These are phyloP conservation scores for Fagus sylvatica DNA, from an alignment of 306 rosid species.

Conservation along the genomic window DNA sequence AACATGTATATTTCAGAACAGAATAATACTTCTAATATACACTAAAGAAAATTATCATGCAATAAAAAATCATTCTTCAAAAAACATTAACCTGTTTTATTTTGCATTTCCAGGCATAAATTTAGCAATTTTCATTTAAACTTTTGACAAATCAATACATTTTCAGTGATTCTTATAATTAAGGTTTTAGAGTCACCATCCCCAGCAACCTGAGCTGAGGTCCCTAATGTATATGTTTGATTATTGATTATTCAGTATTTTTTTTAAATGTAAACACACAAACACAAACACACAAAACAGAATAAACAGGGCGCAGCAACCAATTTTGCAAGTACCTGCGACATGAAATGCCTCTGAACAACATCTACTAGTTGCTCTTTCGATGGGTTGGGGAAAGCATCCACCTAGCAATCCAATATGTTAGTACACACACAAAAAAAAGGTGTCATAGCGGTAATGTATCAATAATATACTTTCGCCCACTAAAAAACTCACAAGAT, in stretches of 20 bases:
- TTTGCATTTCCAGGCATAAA: no score
- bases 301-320: neutral
- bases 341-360: slow-evolving; percentile 99
- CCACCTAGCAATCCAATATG: slow-evolving; percentile 53
- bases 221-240: no score
- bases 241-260: no score
- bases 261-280: no score
- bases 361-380: slow-evolving; percentile 89
- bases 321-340: slow-evolving; percentile 62
- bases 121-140: no score
- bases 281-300: no score
- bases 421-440: slow-evolving; percentile 6
- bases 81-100: no score
- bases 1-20: neutral
- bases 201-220: no score
- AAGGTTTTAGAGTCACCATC: no score
- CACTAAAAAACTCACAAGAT: slow-evolving; percentile 62
- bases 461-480: neutral
- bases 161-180: no score
- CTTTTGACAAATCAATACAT: no score
- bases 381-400: slow-evolving; percentile 87
- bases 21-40: neutral
- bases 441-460: neutral
- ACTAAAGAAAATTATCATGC: neutral
- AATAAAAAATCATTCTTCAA: no score